phyloP scores from a whole-genome alignment of 371 early-diverging fungal genomes.

The Mucor circinelloides region DNA sequence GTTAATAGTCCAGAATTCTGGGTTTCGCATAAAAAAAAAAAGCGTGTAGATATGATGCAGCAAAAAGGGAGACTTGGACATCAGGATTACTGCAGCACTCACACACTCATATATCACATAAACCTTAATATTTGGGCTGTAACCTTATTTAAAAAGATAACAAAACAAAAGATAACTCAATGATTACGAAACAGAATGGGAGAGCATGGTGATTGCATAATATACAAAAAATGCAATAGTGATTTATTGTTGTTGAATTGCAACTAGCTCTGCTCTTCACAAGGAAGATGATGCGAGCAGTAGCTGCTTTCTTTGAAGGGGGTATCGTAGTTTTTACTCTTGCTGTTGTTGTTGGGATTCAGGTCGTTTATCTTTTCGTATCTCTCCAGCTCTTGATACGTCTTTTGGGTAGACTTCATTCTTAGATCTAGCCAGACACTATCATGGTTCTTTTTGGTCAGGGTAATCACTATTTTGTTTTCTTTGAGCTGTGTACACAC shows the following conservation, averaged over 20 bases:
- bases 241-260: not conserved
- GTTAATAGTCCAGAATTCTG: too few relatives aligned
- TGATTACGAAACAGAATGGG: too few relatives aligned
- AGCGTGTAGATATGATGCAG: too few relatives aligned
- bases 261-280: not conserved
- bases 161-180: too few relatives aligned
- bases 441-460: not conserved
- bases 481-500: constrained; percentile 1
- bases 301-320: not conserved
- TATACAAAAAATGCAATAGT: too few relatives aligned
- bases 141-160: too few relatives aligned
- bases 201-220: too few relatives aligned
- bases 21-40: too few relatives aligned
- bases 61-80: too few relatives aligned
- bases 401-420: constrained; percentile 10
- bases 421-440: constrained; percentile 9
- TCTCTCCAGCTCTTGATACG: constrained; percentile 9
- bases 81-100: too few relatives aligned
- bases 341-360: not conserved
- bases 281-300: not conserved
- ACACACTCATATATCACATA: too few relatives aligned
- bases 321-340: not conserved
- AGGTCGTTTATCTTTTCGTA: not conserved
- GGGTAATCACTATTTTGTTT: constrained; percentile 6
- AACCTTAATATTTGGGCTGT: too few relatives aligned